phyloP scores from a whole-genome alignment of 495 filamentous ascomycete species.

The Penicillium antarcticum region DNA sequence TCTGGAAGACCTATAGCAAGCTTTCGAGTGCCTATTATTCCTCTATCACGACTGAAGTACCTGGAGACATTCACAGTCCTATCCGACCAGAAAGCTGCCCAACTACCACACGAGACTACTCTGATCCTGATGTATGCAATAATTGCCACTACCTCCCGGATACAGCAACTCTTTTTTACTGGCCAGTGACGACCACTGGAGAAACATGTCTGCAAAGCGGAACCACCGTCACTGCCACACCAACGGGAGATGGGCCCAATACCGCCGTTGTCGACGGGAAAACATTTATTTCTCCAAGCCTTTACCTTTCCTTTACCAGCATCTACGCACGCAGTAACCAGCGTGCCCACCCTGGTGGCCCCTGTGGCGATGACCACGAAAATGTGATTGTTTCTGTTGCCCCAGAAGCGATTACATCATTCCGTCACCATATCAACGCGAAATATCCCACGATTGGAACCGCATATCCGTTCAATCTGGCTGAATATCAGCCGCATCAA shows the following conservation, averaged over 20 bases:
- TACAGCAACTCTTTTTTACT: slow-evolving; percentile 29
- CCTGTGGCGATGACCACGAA: slow-evolving; percentile 18
- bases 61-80: slow-evolving; percentile 23
- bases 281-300: slow-evolving; percentile 21
- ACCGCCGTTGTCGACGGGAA: slow-evolving; percentile 21
- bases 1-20: slow-evolving; percentile 22
- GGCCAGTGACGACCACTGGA: slow-evolving; percentile 23
- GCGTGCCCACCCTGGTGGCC: slow-evolving; percentile 13
- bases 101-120: slow-evolving; percentile 3
- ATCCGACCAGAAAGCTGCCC: slow-evolving; percentile 16
- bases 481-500: slow-evolving; percentile 19
- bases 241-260: slow-evolving; percentile 12
- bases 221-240: slow-evolving; percentile 16
- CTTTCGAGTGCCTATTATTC: slow-evolving; percentile 8
- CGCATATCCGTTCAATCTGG: slow-evolving; percentile 23
- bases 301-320: slow-evolving; percentile 25
- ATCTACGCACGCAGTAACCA: slow-evolving; percentile 25
- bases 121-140: slow-evolving; percentile 18
- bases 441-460: slow-evolving; percentile 19
- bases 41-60: slow-evolving; percentile 1
- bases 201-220: slow-evolving; percentile 23
- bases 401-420: slow-evolving; percentile 13
- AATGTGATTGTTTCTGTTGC: slow-evolving; percentile 17
- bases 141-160: slow-evolving; percentile 23
- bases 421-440: slow-evolving; percentile 21